Conservation (phyloP, 148 eudicot species). For the Fagopyrum esculentum region DNA sequence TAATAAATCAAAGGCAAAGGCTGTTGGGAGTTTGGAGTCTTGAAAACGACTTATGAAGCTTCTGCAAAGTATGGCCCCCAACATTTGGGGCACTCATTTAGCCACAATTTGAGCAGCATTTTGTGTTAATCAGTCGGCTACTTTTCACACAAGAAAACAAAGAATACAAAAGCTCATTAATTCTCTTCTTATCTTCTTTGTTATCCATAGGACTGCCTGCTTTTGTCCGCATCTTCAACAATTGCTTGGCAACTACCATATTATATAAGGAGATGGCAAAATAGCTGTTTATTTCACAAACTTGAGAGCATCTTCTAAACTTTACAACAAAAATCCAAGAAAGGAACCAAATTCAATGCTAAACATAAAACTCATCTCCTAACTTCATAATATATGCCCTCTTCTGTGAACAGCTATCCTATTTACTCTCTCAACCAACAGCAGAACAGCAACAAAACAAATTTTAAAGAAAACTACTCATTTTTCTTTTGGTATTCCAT, state of each 20-base stretch:
- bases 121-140: conserved; percentile 4
- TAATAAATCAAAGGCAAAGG: conserved; percentile 7
- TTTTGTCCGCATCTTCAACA: background rate
- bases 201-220: background rate
- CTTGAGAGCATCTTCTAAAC: conserved; percentile 7
- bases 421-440: conserved; percentile 9
- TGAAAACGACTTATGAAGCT: conserved; percentile 10
- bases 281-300: conserved; percentile 9
- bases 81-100: background rate
- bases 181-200: conserved; percentile 7
- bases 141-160: conserved; percentile 7
- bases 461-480: background rate
- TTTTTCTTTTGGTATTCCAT: background rate
- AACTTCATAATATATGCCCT: background rate
- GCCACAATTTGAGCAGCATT: background rate
- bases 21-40: conserved; percentile 4
- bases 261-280: background rate
- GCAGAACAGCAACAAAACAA: background rate
- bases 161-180: background rate
- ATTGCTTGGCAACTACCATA: background rate
- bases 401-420: conserved; percentile 8
- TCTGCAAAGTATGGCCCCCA: background rate
- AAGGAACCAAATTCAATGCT: background rate
- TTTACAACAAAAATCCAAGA: conserved; percentile 3
- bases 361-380: background rate